These are phyloP conservation scores for Dothideomycetidae sp. DNA, from an alignment of 2,329 filamentous ascomycete species.

Conservation along the genomic window DNA sequence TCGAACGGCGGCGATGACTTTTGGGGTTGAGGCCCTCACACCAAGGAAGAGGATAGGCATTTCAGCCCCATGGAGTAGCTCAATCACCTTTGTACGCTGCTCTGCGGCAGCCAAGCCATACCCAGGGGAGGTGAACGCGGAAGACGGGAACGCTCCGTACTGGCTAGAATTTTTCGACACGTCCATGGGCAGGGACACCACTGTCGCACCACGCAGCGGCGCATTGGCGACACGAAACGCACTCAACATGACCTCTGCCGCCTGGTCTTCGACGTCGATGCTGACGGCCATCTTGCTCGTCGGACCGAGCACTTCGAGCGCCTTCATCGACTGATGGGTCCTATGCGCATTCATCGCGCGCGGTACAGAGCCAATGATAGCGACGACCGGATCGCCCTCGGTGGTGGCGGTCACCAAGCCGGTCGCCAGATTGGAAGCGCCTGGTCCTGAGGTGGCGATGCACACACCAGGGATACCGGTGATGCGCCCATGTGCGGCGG, in stretches of 20 bases:
- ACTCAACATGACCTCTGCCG: conserved; percentile 33
- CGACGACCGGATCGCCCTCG: conserved; percentile 34
- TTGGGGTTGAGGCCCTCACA: conserved; percentile 27
- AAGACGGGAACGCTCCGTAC: no score
- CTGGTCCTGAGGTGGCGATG: conserved; percentile 35
- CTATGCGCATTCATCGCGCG: conserved; percentile 31
- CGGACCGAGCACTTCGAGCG: conserved; percentile 31
- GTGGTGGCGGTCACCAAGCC: conserved; percentile 35
- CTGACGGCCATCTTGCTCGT: conserved; percentile 30
- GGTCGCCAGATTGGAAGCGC: conserved; percentile 34
- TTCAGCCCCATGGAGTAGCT: no score
- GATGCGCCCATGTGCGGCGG: conserved; percentile 32
- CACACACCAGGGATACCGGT: conserved; percentile 34
- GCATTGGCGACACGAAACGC: conserved; percentile 31
- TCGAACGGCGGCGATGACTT: conserved; percentile 30
- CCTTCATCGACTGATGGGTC: conserved; percentile 35
- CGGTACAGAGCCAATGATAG: conserved; percentile 35
- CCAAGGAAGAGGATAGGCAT: no score
- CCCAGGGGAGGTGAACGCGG: no score
- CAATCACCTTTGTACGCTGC: no score
- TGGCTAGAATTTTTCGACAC: conserved; percentile 26
- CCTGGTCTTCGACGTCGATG: conserved; percentile 34
- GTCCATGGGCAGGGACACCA: conserved; percentile 33
- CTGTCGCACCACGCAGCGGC: conserved; percentile 30
- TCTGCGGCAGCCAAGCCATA: no score